Evolutionary conservation across 2,329 filamentous ascomycete genomes (phyloP).

Genomic region (Aspergillus jensenii): DNA sequence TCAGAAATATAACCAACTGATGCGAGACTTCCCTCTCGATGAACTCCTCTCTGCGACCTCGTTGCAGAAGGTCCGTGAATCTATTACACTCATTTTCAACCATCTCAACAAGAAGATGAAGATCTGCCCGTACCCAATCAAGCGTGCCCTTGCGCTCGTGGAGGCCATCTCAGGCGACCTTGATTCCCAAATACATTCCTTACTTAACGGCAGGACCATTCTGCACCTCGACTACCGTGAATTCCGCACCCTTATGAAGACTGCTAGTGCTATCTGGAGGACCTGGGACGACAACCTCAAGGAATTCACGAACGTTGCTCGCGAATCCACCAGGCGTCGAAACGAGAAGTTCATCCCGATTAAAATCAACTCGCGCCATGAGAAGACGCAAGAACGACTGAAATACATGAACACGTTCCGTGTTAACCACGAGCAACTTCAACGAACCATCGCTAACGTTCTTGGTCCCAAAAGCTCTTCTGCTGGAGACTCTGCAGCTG

Average conservation of each 20-base stretch:
- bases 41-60: constrained; percentile 92
- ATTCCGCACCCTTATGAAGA: constrained; percentile 81
- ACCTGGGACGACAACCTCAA: constrained; percentile 96
- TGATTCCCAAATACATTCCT: constrained; percentile 77
- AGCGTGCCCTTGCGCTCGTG: constrained; percentile 86
- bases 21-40: constrained; percentile 96
- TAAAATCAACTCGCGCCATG: constrained; percentile 87
- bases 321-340: constrained; percentile 87
- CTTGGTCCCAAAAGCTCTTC: constrained; percentile 71
- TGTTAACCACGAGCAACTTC: constrained; percentile 95
- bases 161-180: constrained; percentile 95
- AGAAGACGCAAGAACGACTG: constrained; percentile 82
- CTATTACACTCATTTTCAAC: constrained; percentile 82
- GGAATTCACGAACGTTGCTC: constrained; percentile 95
- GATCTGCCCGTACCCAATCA: constrained; percentile 93
- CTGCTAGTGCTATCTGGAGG: constrained; percentile 80
- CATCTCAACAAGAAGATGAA: constrained; percentile 98
- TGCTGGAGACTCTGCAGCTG: constrained; percentile 47
- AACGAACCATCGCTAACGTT: constrained; percentile 95
- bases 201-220: constrained; percentile 81
- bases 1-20: constrained; percentile 97
- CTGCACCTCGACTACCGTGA: constrained; percentile 92
- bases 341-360: constrained; percentile 99
- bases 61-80: constrained; percentile 82
- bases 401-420: constrained; percentile 94